phyloP scores from a whole-genome alignment of 2,329 filamentous ascomycete genomes.

The Colletotrichum sp. region DNA sequence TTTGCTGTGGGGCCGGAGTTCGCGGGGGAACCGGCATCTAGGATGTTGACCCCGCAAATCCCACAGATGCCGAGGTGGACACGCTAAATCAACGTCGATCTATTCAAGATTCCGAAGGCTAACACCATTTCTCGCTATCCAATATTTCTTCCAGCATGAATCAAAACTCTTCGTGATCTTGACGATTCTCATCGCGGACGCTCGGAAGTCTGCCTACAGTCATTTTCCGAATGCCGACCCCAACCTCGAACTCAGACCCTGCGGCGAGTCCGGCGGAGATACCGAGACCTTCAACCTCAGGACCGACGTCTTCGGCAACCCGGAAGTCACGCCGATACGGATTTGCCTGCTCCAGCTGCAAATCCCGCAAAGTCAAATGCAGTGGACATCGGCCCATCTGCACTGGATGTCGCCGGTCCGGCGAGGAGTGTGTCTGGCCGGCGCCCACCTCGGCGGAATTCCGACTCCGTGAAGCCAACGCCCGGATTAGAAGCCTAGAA shows the following conservation, averaged over 20 bases:
- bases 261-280: background rate
- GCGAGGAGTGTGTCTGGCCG: conserved; percentile 12
- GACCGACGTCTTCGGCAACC: background rate
- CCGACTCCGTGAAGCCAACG: conserved; percentile 9
- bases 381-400: conserved; percentile 14
- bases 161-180: background rate
- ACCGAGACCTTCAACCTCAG: background rate
- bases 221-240: background rate
- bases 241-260: background rate
- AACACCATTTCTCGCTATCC: background rate
- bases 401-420: conserved; percentile 6
- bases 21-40: background rate
- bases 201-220: background rate
- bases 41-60: background rate
- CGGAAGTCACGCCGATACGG: conserved; percentile 12
- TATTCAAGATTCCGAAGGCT: background rate
- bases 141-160: background rate
- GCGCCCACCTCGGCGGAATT: background rate
- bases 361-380: conserved; percentile 19
- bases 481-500: background rate
- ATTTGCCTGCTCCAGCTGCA: conserved; percentile 16
- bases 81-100: background rate
- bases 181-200: background rate
- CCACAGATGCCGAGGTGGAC: background rate
- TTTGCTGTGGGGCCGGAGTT: background rate